Percentiles rank a stretch among this genome's conserved stretches.
Conservation (phyloP, 2,329 filamentous ascomycete species). For the Epichloe sp. region DNA sequence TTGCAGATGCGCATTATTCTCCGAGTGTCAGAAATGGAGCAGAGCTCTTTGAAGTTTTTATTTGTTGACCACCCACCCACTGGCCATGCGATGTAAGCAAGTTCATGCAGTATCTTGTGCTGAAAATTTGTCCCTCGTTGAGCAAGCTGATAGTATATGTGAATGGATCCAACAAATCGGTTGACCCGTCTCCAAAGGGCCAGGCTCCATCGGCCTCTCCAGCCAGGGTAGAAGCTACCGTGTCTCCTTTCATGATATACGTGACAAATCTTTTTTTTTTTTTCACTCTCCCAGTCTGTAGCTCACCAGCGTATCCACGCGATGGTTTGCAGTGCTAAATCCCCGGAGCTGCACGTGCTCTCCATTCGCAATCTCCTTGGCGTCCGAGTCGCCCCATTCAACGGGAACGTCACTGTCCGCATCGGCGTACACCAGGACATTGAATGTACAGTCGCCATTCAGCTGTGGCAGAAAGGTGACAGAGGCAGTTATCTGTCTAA, state of each 20-base stretch:
- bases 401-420: slow-evolving; percentile 92
- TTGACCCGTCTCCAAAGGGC: no score
- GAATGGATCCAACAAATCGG: no score
- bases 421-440: slow-evolving; percentile 94
- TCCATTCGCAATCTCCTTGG: slow-evolving; percentile 87
- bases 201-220: not conserved
- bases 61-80: no score
- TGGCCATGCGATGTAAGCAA: no score
- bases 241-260: not conserved
- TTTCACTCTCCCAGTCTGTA: slow-evolving; percentile 50
- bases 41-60: no score
- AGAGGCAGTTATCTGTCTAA: slow-evolving; percentile 93
- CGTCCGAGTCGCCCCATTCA: slow-evolving; percentile 97
- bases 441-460: slow-evolving; percentile 86
- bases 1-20: no score
- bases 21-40: no score
- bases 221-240: not conserved
- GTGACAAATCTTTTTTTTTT: no score
- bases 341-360: slow-evolving; percentile 92
- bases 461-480: slow-evolving; percentile 95
- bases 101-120: no score
- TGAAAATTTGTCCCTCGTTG: no score
- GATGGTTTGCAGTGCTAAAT: slow-evolving; percentile 89
- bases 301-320: slow-evolving; percentile 90
- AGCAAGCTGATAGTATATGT: no score